These are phyloP conservation scores for Cryphonectria japonica DNA, from an alignment of 2,329 filamentous ascomycete genomes.

Conservation along the genomic window DNA sequence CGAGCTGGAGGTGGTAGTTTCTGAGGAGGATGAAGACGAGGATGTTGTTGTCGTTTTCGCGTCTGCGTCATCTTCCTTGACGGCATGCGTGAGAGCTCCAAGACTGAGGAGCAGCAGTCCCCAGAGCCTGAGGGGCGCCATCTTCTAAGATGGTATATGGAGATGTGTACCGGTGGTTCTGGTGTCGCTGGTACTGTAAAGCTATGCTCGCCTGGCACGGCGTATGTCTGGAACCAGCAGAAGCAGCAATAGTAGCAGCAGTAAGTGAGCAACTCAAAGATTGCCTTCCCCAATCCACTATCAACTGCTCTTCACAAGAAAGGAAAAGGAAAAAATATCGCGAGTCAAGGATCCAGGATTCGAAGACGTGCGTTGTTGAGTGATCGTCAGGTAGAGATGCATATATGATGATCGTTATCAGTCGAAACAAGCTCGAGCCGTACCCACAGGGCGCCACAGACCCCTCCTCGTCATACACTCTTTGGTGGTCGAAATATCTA, in stretches of 20 bases:
- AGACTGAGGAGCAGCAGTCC: slow-evolving; percentile 25
- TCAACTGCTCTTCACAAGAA: neutral
- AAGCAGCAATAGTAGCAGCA: neutral
- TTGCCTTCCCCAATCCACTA: neutral
- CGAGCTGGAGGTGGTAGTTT: slow-evolving; percentile 2
- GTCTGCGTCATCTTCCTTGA: slow-evolving; percentile 6
- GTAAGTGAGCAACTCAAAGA: neutral
- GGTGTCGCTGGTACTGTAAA: neutral
- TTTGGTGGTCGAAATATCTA: neutral
- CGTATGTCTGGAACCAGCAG: neutral
- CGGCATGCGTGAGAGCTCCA: slow-evolving; percentile 20
- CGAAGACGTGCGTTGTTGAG: neutral
- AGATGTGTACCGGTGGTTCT: neutral
- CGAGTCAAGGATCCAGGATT: neutral
- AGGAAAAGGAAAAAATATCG: neutral
- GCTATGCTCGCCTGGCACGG: neutral
- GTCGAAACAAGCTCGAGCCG: slow-evolving; percentile 4
- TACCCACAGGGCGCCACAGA: neutral
- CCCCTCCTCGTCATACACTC: neutral
- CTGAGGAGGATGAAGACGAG: neutral
- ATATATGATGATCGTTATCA: slow-evolving; percentile 9
- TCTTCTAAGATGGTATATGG: slow-evolving; percentile 4
- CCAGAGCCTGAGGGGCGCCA: slow-evolving; percentile 28
- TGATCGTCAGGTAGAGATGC: slow-evolving; percentile 1
- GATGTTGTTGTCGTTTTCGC: slow-evolving; percentile 1